Evolutionary conservation across 768 basidiomycete species (phyloP).

Genomic region (Megacollybia marginata): DNA sequence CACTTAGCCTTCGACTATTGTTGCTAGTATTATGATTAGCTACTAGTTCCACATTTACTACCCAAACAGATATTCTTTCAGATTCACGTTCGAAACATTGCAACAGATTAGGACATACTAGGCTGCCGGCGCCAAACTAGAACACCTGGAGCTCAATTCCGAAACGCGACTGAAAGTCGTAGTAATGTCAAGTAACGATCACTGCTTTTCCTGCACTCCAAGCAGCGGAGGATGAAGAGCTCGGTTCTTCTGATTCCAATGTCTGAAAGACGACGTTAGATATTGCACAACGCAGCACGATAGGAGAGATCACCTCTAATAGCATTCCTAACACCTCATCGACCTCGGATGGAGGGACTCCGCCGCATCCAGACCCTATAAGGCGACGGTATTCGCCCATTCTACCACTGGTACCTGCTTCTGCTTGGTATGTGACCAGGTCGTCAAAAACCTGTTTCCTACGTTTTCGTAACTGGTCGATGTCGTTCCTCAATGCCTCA

Average conservation of each 20-base stretch:
- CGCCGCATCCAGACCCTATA: conserved; percentile 87
- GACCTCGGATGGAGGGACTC: conserved; percentile 78
- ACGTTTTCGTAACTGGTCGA: conserved; percentile 57
- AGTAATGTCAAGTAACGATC: background rate
- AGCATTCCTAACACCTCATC: conserved; percentile 81
- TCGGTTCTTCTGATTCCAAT: conserved; percentile 76
- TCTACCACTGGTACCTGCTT: conserved; percentile 82
- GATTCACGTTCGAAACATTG: too few species aligned
- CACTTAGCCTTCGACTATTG: too few species aligned
- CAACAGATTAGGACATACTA: too few species aligned
- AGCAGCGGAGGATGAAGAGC: conserved; percentile 40
- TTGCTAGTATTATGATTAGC: too few species aligned
- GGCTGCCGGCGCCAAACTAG: too few species aligned
- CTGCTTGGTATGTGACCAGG: conserved; percentile 75
- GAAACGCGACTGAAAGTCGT: background rate
- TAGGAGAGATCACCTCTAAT: conserved; percentile 51
- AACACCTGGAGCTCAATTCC: too few species aligned
- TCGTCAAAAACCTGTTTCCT: conserved; percentile 69
- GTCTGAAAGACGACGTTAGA: conserved; percentile 37
- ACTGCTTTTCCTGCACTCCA: conserved; percentile 21
- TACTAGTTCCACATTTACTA: too few species aligned
- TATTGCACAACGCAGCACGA: conserved; percentile 1
- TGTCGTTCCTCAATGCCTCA: conserved; percentile 54
- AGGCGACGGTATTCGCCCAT: conserved; percentile 87
- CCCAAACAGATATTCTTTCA: too few species aligned